These are phyloP conservation scores for Blastobotrys chiropterorum DNA, from an alignment of 805 yeast species.

Conservation along the genomic window DNA sequence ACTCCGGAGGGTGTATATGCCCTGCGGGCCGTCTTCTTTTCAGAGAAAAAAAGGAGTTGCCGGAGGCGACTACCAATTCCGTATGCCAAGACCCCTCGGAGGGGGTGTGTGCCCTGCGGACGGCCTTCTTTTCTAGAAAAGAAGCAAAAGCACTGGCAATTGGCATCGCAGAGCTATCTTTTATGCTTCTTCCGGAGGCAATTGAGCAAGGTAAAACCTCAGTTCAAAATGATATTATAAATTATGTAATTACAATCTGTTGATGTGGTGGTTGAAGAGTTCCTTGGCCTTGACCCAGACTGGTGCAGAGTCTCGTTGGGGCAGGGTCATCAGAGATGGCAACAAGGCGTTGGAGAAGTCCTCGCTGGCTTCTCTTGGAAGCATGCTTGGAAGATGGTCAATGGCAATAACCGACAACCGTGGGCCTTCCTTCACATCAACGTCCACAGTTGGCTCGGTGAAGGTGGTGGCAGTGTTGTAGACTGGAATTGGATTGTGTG, in stretches of 20 bases:
- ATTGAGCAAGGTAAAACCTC: no score
- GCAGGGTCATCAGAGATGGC: conserved; percentile 82
- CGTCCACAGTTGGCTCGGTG: conserved; percentile 82
- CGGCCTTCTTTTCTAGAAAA: no score
- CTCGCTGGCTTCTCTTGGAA: conserved; percentile 97
- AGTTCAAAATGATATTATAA: background rate
- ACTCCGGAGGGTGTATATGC: no score
- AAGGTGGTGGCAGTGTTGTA: conserved; percentile 86
- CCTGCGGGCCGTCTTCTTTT: no score
- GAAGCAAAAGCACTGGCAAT: no score
- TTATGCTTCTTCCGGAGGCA: no score
- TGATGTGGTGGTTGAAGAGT: conserved; percentile 78
- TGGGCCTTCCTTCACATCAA: conserved; percentile 73
- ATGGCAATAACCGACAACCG: conserved; percentile 87
- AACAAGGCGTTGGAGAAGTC: conserved; percentile 78
- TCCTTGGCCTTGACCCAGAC: conserved; percentile 90
- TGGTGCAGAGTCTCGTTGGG: conserved; percentile 72
- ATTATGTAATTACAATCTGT: conserved; percentile 41
- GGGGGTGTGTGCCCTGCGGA: no score
- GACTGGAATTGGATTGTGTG: conserved; percentile 96
- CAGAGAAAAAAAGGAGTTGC: no score
- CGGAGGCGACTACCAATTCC: no score
- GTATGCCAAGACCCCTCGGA: no score
- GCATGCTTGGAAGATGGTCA: conserved; percentile 90
- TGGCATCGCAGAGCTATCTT: no score